phyloP scores from a whole-genome alignment of 1,284 basidiomycete species.

The Ganoderma lucidum region DNA sequence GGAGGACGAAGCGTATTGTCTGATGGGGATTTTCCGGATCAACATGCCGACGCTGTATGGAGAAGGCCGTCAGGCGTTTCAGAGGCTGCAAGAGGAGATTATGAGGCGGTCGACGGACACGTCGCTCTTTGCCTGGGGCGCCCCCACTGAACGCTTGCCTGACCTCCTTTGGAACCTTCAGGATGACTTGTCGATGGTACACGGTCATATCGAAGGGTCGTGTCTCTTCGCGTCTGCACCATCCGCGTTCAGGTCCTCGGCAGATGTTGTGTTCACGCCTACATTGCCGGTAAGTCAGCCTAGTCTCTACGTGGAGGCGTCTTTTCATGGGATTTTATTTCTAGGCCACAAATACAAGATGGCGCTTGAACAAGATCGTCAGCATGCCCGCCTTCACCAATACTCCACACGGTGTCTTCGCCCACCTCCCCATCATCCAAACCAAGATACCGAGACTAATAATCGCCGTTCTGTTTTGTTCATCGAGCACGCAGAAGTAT shows the following conservation, averaged over 20 bases:
- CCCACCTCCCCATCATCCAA: conserved; percentile 10
- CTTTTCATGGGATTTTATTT: neutral
- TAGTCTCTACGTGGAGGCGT: neutral
- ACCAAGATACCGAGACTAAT: neutral
- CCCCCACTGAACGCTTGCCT: neutral
- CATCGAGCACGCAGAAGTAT: conserved; percentile 1
- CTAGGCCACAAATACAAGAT: neutral
- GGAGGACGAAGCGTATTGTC: conserved; percentile 29
- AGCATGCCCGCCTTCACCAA: conserved; percentile 12
- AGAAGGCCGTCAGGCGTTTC: conserved; percentile 24
- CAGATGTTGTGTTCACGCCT: neutral
- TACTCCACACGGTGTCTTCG: conserved; percentile 11
- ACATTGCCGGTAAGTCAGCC: neutral
- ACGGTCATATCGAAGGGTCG: conserved; percentile 1
- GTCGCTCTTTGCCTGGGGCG: conserved; percentile 27
- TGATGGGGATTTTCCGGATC: conserved; percentile 28
- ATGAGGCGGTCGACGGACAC: conserved; percentile 23
- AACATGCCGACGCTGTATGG: conserved; percentile 28
- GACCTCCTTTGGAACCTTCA: conserved; percentile 2
- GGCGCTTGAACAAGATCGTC: neutral
- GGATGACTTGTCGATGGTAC: neutral
- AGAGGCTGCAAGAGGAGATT: conserved; percentile 28
- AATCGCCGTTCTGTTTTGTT: neutral
- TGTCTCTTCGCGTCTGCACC: conserved; percentile 1
- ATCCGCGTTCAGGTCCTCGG: neutral